phyloP scores from a whole-genome alignment of 192 early-diverging fungal genomes.

The Coemansia sp. region DNA sequence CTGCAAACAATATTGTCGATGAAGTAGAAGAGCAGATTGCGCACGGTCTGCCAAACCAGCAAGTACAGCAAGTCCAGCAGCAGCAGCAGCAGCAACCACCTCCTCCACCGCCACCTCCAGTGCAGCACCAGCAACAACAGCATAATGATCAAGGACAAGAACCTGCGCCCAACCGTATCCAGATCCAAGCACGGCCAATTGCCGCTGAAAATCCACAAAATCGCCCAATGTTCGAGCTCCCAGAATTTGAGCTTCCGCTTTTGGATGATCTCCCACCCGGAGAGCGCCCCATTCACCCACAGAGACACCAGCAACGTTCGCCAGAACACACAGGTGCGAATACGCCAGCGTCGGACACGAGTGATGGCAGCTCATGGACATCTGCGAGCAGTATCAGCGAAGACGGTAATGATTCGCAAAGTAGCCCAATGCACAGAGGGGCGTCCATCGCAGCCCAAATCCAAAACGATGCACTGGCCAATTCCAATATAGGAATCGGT shows the following conservation, averaged over 20 bases:
- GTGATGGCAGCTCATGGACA: constrained; percentile 4
- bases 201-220: constrained; percentile 45
- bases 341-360: neutral
- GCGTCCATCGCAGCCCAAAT: neutral
- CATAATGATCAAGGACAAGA: constrained; percentile 5
- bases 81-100: neutral
- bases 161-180: neutral
- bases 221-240: constrained; percentile 37
- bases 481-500: neutral
- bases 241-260: constrained; percentile 23
- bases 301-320: neutral
- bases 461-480: neutral
- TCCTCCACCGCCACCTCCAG: constrained; percentile 6
- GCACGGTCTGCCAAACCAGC: too few species aligned
- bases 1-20: constrained; percentile 38
- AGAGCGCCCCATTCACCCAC: constrained; percentile 33
- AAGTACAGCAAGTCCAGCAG: neutral
- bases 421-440: neutral
- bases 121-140: constrained; percentile 3
- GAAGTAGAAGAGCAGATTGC: constrained; percentile 40
- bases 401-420: neutral
- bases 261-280: constrained; percentile 30
- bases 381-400: constrained; percentile 2
- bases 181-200: constrained; percentile 30
- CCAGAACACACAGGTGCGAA: neutral